These are phyloP conservation scores for Saksenaea vasiformis DNA, from an alignment of 371 early-diverging fungal genomes.

Conservation along the genomic window DNA sequence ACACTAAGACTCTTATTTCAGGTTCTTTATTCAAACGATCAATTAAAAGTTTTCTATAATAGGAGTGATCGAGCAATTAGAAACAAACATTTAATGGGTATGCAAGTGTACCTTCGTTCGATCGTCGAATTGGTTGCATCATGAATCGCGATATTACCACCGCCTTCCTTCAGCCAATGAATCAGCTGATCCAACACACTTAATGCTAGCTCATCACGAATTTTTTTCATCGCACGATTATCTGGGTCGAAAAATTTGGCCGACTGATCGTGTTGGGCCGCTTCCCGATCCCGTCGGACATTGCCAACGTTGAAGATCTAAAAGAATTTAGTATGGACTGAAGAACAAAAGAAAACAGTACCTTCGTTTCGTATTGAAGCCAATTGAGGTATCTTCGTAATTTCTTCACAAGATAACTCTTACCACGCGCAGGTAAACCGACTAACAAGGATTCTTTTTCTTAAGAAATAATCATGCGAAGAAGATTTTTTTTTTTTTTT, in stretches of 20 bases:
- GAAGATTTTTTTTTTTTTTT: too few relatives aligned
- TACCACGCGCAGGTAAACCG: conserved; percentile 88
- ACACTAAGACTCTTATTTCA: conserved; percentile 54
- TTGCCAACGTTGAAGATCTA: conserved; percentile 90
- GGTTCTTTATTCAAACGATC: conserved; percentile 62
- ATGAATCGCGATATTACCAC: conserved; percentile 82
- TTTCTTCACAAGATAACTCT: conserved; percentile 89
- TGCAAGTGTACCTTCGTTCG: conserved; percentile 59
- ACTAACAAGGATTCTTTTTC: conserved; percentile 52
- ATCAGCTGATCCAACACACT: conserved; percentile 83
- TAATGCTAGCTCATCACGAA: conserved; percentile 76
- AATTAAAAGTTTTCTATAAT: conserved; percentile 54
- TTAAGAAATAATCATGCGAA: background rate
- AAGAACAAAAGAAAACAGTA: conserved; percentile 17
- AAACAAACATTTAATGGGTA: background rate
- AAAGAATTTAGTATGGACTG: background rate
- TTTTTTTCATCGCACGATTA: conserved; percentile 66
- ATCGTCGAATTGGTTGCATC: conserved; percentile 89
- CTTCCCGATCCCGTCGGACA: conserved; percentile 62
- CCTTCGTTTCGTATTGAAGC: conserved; percentile 70
- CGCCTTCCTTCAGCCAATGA: conserved; percentile 70
- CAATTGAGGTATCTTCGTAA: conserved; percentile 75
- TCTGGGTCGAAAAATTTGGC: conserved; percentile 78
- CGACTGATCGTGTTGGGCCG: conserved; percentile 49
- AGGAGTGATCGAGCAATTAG: background rate